A percentile compares a stretch with the other conserved stretches of the same genome.
Conservation (phyloP, 768 basidiomycete genomes). For the Asterophora parasitica region DNA sequence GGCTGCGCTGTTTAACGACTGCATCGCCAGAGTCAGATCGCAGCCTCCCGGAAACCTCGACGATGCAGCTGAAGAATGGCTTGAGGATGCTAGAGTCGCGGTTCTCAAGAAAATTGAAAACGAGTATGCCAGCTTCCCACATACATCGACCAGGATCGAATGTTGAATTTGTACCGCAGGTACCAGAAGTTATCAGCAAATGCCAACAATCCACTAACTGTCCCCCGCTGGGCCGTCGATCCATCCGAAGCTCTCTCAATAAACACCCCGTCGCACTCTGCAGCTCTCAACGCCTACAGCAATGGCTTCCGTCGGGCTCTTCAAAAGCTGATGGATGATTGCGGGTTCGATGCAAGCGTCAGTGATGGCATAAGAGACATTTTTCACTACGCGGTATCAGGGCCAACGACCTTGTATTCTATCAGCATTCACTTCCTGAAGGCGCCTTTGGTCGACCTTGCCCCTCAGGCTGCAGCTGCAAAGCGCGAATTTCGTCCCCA, state of each 20-base stretch:
- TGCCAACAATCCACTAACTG: background rate
- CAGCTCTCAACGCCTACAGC: background rate
- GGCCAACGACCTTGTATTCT: too few species aligned
- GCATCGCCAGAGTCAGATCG: conserved; percentile 2
- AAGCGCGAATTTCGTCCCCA: too few species aligned
- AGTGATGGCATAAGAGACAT: too few species aligned
- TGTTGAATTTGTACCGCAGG: background rate
- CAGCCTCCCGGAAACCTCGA: conserved; percentile 1
- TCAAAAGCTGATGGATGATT: conserved; percentile 1
- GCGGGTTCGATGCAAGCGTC: conserved; percentile 2
- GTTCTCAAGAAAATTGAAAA: conserved; percentile 5
- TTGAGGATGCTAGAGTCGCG: background rate
- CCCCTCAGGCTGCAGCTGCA: too few species aligned
- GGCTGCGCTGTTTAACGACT: conserved; percentile 10
- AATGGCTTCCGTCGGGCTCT: background rate
- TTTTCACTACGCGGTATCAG: too few species aligned
- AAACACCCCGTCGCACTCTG: background rate
- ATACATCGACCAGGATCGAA: background rate
- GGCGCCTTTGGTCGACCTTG: too few species aligned
- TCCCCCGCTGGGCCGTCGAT: conserved; percentile 4
- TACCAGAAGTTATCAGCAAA: background rate
- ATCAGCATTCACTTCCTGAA: too few species aligned
- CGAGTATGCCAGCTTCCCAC: background rate
- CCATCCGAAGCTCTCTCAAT: background rate
- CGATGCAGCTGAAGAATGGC: conserved; percentile 2